phyloP scores from a whole-genome alignment of 345 rosid species.

The Rhodamnia argentea region DNA sequence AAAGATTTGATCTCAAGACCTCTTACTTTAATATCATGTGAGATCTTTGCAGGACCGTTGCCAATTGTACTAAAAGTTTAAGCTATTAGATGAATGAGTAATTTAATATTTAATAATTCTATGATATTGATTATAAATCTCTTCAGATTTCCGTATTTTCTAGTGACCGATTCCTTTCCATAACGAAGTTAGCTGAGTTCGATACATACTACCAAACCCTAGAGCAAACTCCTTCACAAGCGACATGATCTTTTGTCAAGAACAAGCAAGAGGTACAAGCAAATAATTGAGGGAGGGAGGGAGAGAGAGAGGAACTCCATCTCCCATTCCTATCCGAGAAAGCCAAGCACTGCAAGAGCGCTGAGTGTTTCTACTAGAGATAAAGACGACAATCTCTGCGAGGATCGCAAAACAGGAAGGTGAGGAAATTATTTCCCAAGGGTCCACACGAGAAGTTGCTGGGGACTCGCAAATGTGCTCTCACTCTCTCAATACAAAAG shows the following conservation, averaged over 20 bases:
- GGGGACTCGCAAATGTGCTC: background rate
- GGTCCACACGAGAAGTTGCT: background rate
- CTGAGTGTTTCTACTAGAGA: background rate
- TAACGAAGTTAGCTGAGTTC: background rate
- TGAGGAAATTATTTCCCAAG: background rate
- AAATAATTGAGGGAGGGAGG: background rate
- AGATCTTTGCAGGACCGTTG: too few species aligned
- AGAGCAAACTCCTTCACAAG: background rate
- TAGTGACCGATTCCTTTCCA: background rate
- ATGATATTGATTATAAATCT: background rate
- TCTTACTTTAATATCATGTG: too few species aligned
- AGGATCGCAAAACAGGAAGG: background rate
- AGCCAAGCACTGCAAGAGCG: background rate
- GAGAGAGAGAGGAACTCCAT: background rate
- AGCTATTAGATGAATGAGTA: background rate
- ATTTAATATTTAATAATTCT: too few species aligned
- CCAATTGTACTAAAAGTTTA: too few species aligned
- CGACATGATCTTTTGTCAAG: background rate
- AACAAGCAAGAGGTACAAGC: background rate
- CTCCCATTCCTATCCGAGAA: background rate
- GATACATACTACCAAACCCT: background rate
- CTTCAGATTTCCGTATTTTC: background rate
- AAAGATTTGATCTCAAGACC: too few species aligned
- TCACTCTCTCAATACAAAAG: background rate
- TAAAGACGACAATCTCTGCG: background rate